Evolutionary conservation across 495 filamentous ascomycete species (phyloP).

Genomic region (Mytilinidion resinicola): DNA sequence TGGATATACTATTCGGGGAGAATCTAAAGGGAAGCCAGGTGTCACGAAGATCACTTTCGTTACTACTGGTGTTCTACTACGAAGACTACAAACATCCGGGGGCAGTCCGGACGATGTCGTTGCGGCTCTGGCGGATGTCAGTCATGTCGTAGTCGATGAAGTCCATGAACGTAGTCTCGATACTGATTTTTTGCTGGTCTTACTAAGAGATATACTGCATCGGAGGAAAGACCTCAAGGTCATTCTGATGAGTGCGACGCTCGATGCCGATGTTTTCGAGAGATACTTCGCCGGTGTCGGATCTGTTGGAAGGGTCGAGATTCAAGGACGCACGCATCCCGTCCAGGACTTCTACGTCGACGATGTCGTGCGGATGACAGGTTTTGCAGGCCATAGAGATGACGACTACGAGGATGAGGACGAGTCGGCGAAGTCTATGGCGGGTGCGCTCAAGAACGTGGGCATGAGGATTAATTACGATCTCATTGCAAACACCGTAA

Average conservation of each 20-base stretch:
- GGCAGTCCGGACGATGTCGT: conserved; percentile 68
- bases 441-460: conserved; percentile 62
- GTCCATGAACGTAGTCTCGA: conserved; percentile 95
- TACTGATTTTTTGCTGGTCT: conserved; percentile 86
- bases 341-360: conserved; percentile 88
- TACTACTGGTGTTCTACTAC: conserved; percentile 90
- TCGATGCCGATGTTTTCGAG: conserved; percentile 82
- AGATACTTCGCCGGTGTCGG: conserved; percentile 69
- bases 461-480: conserved; percentile 92
- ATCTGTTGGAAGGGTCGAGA: conserved; percentile 71
- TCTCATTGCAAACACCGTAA: conserved; percentile 70
- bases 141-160: conserved; percentile 93
- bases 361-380: conserved; percentile 73
- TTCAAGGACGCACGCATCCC: conserved; percentile 82
- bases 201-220: conserved; percentile 77
- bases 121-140: conserved; percentile 72
- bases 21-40: conserved; percentile 61
- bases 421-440: conserved; percentile 40
- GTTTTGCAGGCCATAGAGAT: conserved; percentile 45
- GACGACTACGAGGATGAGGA: conserved; percentile 29
- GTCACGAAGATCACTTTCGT: conserved; percentile 90
- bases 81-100: conserved; percentile 80
- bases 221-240: conserved; percentile 78
- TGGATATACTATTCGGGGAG: conserved; percentile 90
- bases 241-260: conserved; percentile 95